Conservation (phyloP, 192 early-diverging fungal genomes). For the Dissophora ornata region DNA sequence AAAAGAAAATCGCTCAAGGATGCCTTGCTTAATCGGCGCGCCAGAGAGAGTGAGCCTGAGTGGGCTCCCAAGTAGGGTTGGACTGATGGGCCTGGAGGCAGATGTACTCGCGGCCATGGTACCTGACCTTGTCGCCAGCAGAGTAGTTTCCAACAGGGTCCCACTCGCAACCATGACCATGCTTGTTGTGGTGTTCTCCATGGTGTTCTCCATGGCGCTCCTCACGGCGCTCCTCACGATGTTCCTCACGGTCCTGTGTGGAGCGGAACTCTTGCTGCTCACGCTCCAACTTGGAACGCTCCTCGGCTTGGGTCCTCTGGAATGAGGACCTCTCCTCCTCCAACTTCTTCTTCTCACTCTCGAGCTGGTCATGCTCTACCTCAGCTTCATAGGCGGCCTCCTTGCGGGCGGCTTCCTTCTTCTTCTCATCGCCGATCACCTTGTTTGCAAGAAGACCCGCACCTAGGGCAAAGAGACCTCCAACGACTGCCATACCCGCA, state of each 20-base stretch:
- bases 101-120: constrained; percentile 55
- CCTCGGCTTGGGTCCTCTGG: constrained; percentile 28
- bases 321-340: constrained; percentile 25
- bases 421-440: constrained; percentile 44
- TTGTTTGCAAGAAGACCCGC: constrained; percentile 60
- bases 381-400: constrained; percentile 7
- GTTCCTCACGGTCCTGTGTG: too few species aligned
- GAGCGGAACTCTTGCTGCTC: too few species aligned
- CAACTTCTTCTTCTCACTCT: constrained; percentile 29
- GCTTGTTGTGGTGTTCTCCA: constrained; percentile 9
- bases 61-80: constrained; percentile 64
- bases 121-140: constrained; percentile 59
- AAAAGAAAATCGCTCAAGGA: too few species aligned
- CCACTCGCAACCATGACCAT: constrained; percentile 30
- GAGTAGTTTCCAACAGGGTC: constrained; percentile 57
- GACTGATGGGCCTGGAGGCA: constrained; percentile 60
- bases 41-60: constrained; percentile 62
- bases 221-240: neutral
- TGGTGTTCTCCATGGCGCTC: neutral
- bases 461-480: constrained; percentile 57
- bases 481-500: constrained; percentile 52
- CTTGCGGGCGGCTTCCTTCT: constrained; percentile 30
- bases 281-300: constrained; percentile 1
- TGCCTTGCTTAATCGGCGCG: constrained; percentile 50
- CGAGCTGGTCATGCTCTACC: constrained; percentile 12